These are phyloP conservation scores for Colletotrichum somersetense DNA, from an alignment of 2,329 filamentous ascomycete species.

Conservation along the genomic window DNA sequence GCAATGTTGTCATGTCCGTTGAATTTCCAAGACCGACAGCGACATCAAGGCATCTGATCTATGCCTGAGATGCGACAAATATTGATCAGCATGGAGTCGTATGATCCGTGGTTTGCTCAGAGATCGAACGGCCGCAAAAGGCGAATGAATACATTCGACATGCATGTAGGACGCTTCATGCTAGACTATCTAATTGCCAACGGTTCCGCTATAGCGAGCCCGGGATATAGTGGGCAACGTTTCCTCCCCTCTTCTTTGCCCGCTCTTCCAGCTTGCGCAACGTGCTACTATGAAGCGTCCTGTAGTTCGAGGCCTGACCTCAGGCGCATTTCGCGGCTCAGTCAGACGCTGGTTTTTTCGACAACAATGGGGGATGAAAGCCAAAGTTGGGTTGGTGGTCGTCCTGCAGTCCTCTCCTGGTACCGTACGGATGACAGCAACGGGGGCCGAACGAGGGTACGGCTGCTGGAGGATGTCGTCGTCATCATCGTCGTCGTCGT, in stretches of 20 bases:
- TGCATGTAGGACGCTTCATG: slow-evolving; percentile 2
- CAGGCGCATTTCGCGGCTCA: slow-evolving; percentile 16
- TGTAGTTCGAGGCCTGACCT: slow-evolving; percentile 13
- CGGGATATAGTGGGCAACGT: not conserved
- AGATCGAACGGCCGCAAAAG: not conserved
- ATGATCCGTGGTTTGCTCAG: slow-evolving; percentile 1
- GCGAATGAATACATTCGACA: not conserved
- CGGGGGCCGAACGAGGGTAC: slow-evolving; percentile 10
- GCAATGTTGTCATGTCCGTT: not conserved
- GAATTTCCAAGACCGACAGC: not conserved
- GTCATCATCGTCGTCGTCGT: not conserved
- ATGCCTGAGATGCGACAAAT: not conserved
- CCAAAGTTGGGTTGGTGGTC: slow-evolving; percentile 24
- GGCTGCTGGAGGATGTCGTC: not conserved
- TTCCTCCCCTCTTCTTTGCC: not conserved
- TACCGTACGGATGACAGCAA: slow-evolving; percentile 18
- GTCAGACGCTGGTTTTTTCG: slow-evolving; percentile 24
- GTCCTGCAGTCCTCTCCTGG: slow-evolving; percentile 12
- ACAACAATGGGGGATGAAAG: slow-evolving; percentile 19
- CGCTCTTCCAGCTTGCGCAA: no score
- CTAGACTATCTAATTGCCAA: not conserved
- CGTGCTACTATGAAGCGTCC: no score
- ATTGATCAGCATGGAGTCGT: not conserved
- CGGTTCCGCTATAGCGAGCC: not conserved
- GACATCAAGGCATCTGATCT: not conserved